phyloP scores from a whole-genome alignment of 257 asterid genomes.

The Nicotiana knightiana region DNA sequence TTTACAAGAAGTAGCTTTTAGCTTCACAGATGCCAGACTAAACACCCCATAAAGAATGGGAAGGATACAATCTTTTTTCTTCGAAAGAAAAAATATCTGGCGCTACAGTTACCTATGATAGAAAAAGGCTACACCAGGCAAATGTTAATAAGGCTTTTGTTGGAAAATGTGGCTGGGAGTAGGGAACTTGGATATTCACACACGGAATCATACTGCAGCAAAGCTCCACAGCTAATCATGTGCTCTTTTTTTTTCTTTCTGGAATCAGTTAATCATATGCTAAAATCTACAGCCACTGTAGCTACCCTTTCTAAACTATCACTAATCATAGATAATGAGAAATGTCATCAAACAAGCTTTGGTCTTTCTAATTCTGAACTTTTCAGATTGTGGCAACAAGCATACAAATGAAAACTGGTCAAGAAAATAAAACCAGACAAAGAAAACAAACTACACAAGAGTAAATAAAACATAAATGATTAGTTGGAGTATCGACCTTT shows the following conservation, averaged over 20 bases:
- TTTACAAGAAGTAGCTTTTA: neutral
- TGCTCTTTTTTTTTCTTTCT: too few species aligned
- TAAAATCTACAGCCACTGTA: neutral
- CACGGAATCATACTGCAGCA: neutral
- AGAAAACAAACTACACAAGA: neutral
- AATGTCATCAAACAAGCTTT: neutral
- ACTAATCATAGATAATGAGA: neutral
- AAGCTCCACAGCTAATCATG: neutral
- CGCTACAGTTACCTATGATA: too few species aligned
- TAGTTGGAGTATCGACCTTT: constrained; percentile 45
- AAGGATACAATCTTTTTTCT: neutral
- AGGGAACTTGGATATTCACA: neutral
- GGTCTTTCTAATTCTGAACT: neutral
- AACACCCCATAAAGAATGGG: neutral
- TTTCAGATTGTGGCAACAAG: neutral
- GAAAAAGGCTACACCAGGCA: neutral
- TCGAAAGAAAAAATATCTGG: neutral
- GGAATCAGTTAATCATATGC: neutral
- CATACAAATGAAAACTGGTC: neutral
- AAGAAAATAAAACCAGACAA: neutral
- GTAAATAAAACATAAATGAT: neutral
- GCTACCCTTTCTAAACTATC: neutral
- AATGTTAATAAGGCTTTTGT: neutral
- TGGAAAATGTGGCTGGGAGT: neutral
- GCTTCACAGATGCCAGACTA: neutral